These are phyloP conservation scores for Sphaerulina musiva DNA, from an alignment of 2,329 filamentous ascomycete genomes.

Conservation along the genomic window DNA sequence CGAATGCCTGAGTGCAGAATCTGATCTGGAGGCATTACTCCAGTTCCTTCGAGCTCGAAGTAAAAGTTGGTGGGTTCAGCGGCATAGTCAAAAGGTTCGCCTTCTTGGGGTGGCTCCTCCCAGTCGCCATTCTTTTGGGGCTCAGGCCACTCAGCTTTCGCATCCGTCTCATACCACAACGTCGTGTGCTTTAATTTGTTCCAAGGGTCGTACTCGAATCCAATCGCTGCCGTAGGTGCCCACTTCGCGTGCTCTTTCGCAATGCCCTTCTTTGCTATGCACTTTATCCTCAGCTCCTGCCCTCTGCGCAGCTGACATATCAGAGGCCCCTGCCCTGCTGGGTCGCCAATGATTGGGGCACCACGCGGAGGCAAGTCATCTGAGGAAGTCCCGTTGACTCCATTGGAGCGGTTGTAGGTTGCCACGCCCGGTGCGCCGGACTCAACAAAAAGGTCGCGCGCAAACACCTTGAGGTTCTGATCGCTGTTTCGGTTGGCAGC, in stretches of 20 bases:
- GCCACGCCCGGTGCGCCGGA: constrained; percentile 40
- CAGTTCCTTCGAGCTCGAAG: constrained; percentile 84
- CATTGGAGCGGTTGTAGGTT: constrained; percentile 66
- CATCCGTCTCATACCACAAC: constrained; percentile 85
- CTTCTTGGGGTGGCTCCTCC: constrained; percentile 73
- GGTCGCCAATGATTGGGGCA: constrained; percentile 74
- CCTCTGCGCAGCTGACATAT: constrained; percentile 86
- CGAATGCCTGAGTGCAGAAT: constrained; percentile 86
- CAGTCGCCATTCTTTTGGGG: constrained; percentile 58
- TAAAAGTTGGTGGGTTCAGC: constrained; percentile 76
- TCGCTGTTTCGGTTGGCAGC: constrained; percentile 64
- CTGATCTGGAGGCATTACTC: constrained; percentile 79
- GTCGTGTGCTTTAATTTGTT: constrained; percentile 91
- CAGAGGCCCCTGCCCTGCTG: constrained; percentile 71
- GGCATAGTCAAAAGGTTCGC: constrained; percentile 85
- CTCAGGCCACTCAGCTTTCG: constrained; percentile 31
- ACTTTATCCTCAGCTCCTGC: constrained; percentile 83
- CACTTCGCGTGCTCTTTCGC: constrained; percentile 99
- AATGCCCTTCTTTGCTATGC: constrained; percentile 96
- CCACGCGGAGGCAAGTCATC: constrained; percentile 49
- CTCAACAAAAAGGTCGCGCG: constrained; percentile 70
- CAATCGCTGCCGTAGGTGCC: constrained; percentile 85
- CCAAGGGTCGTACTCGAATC: constrained; percentile 96
- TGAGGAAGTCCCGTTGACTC: constrained; percentile 60
- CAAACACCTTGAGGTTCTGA: constrained; percentile 89